Percentiles rank a stretch among this genome's conserved stretches.
phyloP scores from a whole-genome alignment of 768 basidiomycete species.

The Brasilioporus rufonigricans region DNA sequence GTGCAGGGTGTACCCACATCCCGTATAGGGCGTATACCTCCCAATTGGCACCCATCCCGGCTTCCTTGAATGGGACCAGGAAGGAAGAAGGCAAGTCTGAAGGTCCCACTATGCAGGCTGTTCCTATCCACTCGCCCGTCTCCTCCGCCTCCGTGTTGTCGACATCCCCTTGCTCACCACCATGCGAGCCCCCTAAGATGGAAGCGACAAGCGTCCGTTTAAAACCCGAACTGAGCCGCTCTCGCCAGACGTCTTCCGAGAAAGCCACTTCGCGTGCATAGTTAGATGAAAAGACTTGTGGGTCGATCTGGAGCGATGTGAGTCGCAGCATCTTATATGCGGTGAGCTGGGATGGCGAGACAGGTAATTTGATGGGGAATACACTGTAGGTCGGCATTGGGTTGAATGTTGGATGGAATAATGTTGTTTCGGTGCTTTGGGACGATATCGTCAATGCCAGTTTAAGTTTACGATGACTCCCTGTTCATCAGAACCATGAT shows the following conservation, averaged over 20 bases:
- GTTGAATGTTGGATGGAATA: not conserved
- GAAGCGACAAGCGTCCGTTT: constrained; percentile 19
- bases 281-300: constrained; percentile 19
- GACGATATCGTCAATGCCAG: not conserved
- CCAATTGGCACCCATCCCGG: constrained; percentile 13
- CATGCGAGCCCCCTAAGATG: not conserved
- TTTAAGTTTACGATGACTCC: not conserved
- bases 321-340: constrained; percentile 23
- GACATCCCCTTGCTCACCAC: not conserved
- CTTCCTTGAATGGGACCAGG: constrained; percentile 13
- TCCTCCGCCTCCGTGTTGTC: not conserved
- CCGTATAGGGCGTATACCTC: constrained; percentile 20
- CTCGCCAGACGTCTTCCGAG: constrained; percentile 22
- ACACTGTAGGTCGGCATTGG: constrained; percentile 11
- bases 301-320: constrained; percentile 21
- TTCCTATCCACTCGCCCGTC: constrained; percentile 22
- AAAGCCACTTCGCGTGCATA: constrained; percentile 23
- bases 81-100: constrained; percentile 4
- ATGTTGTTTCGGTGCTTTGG: not conserved
- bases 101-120: constrained; percentile 12
- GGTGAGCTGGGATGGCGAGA: constrained; percentile 24
- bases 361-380: constrained; percentile 13
- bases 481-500: too few relatives aligned
- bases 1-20: constrained; percentile 31
- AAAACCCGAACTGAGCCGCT: constrained; percentile 14